Evolutionary conservation across 176 grass and related monocot species (phyloP).

Genomic region (Rhipidocladum racemiflorum): DNA sequence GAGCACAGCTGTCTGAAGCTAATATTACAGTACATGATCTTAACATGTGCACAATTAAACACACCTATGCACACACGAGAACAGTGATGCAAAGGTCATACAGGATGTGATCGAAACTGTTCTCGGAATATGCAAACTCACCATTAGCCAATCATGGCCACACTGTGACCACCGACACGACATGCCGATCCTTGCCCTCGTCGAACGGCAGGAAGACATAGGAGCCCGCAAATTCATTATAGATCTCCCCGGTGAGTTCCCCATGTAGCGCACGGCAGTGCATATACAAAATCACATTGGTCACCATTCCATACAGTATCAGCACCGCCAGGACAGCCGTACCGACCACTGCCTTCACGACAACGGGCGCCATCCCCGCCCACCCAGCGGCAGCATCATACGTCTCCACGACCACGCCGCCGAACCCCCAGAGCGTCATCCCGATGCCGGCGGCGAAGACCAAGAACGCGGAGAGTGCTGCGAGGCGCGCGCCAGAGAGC

Average conservation of each 20-base stretch:
- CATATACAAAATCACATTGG: conserved; percentile 42
- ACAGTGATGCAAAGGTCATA: neutral
- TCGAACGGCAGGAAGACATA: conserved; percentile 44
- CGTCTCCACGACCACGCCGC: neutral
- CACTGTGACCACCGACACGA: conserved; percentile 2
- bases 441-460: neutral
- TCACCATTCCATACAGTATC: conserved; percentile 39
- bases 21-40: neutral
- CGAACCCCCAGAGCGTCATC: conserved; percentile 31
- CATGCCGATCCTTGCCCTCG: conserved; percentile 29
- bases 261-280: conserved; percentile 37
- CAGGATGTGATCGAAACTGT: neutral
- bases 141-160: conserved; percentile 29
- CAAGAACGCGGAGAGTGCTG: conserved; percentile 18
- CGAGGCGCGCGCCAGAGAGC: conserved; percentile 4
- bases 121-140: neutral
- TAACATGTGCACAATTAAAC: neutral
- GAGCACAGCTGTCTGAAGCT: neutral
- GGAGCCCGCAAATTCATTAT: conserved; percentile 45
- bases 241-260: conserved; percentile 42
- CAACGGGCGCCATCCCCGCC: conserved; percentile 20
- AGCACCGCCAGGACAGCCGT: conserved; percentile 13
- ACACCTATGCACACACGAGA: conserved; percentile 12
- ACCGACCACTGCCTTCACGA: conserved; percentile 28
- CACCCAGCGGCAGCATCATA: conserved; percentile 13